Conservation (phyloP, 345 rosid species). For the Noccaea bulbosa region DNA sequence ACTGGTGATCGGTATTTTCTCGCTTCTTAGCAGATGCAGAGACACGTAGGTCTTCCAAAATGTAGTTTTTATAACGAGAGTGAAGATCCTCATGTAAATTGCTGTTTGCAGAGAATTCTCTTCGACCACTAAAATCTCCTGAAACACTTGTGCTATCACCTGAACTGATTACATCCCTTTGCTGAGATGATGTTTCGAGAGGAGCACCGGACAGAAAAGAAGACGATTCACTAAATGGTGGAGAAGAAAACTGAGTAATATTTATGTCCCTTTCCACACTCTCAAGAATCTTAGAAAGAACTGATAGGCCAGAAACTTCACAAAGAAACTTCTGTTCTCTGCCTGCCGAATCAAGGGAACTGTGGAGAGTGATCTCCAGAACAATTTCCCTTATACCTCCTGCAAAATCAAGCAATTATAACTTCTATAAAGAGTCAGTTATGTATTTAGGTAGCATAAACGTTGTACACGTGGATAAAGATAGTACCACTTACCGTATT, state of each 20-base stretch:
- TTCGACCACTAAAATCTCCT: slow-evolving; percentile 39
- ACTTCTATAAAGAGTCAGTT: slow-evolving; percentile 18
- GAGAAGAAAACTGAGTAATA: slow-evolving; percentile 63
- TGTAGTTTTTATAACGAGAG: slow-evolving; percentile 54
- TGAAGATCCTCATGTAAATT: slow-evolving; percentile 41
- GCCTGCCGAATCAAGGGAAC: slow-evolving; percentile 54
- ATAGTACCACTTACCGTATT: slow-evolving; percentile 56
- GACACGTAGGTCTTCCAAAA: slow-evolving; percentile 64
- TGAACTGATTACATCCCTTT: slow-evolving; percentile 45
- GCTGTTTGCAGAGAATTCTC: slow-evolving; percentile 35
- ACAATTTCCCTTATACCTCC: slow-evolving; percentile 67
- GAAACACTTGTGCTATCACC: slow-evolving; percentile 50
- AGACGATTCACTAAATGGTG: slow-evolving; percentile 47
- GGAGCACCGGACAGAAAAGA: slow-evolving; percentile 50
- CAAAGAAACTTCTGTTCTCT: slow-evolving; percentile 55
- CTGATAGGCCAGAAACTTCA: slow-evolving; percentile 62
- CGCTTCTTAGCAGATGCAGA: slow-evolving; percentile 57
- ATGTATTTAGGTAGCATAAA: slow-evolving; percentile 31
- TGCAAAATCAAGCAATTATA: slow-evolving; percentile 46
- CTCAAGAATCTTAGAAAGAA: slow-evolving; percentile 66
- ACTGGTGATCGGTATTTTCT: slow-evolving; percentile 42
- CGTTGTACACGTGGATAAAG: slow-evolving; percentile 33
- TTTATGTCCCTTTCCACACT: slow-evolving; percentile 50
- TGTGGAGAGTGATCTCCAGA: slow-evolving; percentile 57
- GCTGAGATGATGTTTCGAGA: slow-evolving; percentile 40